Evolutionary conservation across 2,329 filamentous ascomycete species (phyloP), one percentile per base, ranked within the genome.

Genomic region (Ascochyta viciae-villosae): DNA sequence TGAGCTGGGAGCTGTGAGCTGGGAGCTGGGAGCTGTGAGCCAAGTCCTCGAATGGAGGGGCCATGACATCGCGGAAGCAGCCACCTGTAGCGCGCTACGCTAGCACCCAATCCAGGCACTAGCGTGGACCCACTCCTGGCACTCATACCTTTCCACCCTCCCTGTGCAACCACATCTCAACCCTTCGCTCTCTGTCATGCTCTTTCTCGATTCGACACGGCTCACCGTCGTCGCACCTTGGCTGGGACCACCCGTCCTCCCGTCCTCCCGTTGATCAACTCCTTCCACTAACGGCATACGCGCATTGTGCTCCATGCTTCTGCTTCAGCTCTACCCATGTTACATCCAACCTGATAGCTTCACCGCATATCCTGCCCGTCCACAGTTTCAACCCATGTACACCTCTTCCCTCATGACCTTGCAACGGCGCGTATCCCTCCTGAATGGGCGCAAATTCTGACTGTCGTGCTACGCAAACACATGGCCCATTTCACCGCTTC

Each of bases 401-500:
- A 12, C 24, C 29, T n/a, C 23, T 23, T 42, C 33, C 38, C 24
- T 29, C 26, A 35, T 16, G 19, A 31, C 43, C n/a, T 35, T 34
- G 22, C 8, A 37, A 43, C 4, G 40, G n/a, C 37, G 29, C 43
- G 16, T 22, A 27, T 38, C 50, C 22, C 15, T 24, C 33, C 38
- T 9, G 23, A 15, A 47, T 1, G 6, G 39, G 31, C 33, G 34
- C 35, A 22, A 26, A 4, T 7, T 19, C 37, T 9, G 22, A 6
- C n/a, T 19, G 15, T 13, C 29, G 45, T 47, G 33, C 19, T 22
- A 26, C 51, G 37, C 3, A 22, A 3, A 24, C 31, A 49, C 39
- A 49, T 44, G 43, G 43, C 50, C 37, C 15, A 37, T 31, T 47
- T 45, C 42, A 47, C 50, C 50, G 50, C 29, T 29, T 23, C 44